Evolutionary conservation across 306 rosid species (phyloP), one percentile per base, ranked within the genome.

Genomic region (Vicia faba): DNA sequence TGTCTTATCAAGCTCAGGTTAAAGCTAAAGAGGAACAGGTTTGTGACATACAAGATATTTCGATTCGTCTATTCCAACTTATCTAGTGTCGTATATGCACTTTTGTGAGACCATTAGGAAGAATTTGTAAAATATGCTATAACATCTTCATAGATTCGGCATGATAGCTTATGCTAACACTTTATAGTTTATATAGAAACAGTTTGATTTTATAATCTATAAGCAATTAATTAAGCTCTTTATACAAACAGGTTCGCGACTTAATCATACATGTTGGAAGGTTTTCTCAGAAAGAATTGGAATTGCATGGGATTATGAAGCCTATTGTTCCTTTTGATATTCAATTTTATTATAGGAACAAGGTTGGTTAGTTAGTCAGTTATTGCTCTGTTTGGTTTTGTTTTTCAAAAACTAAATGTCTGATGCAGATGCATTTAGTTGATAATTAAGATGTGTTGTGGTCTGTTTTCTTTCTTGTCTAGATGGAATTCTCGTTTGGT

Each of bases 401-500:
- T 16, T 28, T 56, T 56, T 56, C 23, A 3, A 3, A 28, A 9
- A 9, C 29, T 50, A 19, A 18, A 5, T 8, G n/a, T 56, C 7
- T n/a, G n/a, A 15, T 16, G 44, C 7, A 35, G 28, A 59, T 36
- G 16, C 11, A 18, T 3, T 36, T 5, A 28, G 48, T 36, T 36
- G 5, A 61, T 18, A 5, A 18, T 1, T 38, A 36, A 5, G 11
- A 5, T 15, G 10, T 19, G 23, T 18, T 15, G 10, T 11, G 49
- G 9, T 38, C 18, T 35, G 57, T 11, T 63, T 87, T 51, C 20
- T 23, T 69, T 61, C 35, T 59, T 68, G 11, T 77, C 81, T 78
- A 92, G 98, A 92, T 92, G 98, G 98, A 92, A 73, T 92, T 92
- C 81, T 92, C 98, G 11, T 92, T 92, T 83, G 93, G 96, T 63